These are phyloP conservation scores for Penicillium ochrochloron DNA, from an alignment of 495 filamentous ascomycete species.

Conservation along the genomic window DNA sequence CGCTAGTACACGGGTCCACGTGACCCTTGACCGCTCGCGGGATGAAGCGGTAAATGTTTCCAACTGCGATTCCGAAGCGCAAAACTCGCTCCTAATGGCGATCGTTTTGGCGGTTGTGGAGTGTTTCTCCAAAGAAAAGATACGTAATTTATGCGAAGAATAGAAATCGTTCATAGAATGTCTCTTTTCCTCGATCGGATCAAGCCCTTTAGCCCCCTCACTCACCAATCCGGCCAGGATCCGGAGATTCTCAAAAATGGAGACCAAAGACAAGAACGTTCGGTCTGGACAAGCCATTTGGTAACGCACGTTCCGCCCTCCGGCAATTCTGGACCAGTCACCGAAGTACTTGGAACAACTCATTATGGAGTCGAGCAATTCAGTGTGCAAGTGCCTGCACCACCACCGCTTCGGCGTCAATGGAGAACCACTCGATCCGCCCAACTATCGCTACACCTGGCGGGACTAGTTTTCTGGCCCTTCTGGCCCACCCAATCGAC, in stretches of 20 bases:
- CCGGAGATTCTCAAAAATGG: constrained; percentile 5
- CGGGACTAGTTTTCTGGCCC: neutral
- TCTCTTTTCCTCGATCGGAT: neutral
- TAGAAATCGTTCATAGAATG: too few species aligned
- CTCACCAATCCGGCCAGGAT: neutral
- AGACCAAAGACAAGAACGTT: neutral
- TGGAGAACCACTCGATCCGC: constrained; percentile 4
- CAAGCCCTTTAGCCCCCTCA: neutral
- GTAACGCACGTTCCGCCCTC: constrained; percentile 19
- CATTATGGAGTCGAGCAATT: constrained; percentile 1
- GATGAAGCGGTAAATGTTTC: constrained; percentile 36
- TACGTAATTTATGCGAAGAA: neutral
- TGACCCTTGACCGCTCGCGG: constrained; percentile 36
- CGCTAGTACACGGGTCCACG: constrained; percentile 35
- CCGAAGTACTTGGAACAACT: neutral
- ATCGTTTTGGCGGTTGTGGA: constrained; percentile 22
- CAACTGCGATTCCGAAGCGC: constrained; percentile 31
- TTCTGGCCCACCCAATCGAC: neutral
- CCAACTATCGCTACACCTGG: constrained; percentile 1
- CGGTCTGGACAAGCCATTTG: constrained; percentile 15
- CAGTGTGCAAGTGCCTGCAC: constrained; percentile 13
- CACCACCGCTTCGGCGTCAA: neutral
- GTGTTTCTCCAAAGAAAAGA: neutral
- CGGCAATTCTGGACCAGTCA: constrained; percentile 17
- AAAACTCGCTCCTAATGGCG: constrained; percentile 24